Base-by-base conservation (phyloP, 83 land plant genomes). In the Thuja plicata region DNA sequence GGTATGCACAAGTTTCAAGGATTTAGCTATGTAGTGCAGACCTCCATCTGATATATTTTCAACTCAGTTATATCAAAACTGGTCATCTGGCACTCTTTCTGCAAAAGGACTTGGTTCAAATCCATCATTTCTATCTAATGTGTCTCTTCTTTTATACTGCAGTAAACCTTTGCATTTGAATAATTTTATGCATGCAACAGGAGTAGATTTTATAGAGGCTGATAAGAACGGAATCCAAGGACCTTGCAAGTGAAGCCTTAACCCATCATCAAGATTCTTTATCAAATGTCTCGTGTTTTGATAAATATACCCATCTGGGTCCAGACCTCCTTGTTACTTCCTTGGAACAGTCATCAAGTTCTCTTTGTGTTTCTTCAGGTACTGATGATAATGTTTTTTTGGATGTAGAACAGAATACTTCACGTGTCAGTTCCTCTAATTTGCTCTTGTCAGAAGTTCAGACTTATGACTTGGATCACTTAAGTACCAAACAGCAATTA, bases 231-330 rank as follows among this genome's bases (percentile, higher is more conserved):
- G 35, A 46, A 82, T n/a, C 85, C 24, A 30, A 82, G 85, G 32
- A 82, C 52, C 24, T 82, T n/a, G 54, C 85, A 82, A 45, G 85
- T 2, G 52, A 82, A 83, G 85, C 55, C 9, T 46, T 55, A 83
- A 30, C 8, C 1, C 4, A 21, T 83, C 17, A 83, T 46, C 85
- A 48, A 83, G 32, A 83, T 83, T 83, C 85, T 45, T 83, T 30
- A 83, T 27, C 52, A 83, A 27, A 48, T 34, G 35, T 13, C 54
- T 83, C 55, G 12, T 24, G 27, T 7, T 83, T 54, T 83, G 85
- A 46, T 48, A 83, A 83, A 45, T 30, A 27, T 83, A 32, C 32
- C 27, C 27, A 27, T 46, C 6, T 83, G 48, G 52, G 6, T 48
- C 85, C 11, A 83, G 85, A 48, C 15, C 24, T 48, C 8, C 85